Evolutionary conservation across 148 eudicot species (phyloP).

Genomic region (Cornus controversa): DNA sequence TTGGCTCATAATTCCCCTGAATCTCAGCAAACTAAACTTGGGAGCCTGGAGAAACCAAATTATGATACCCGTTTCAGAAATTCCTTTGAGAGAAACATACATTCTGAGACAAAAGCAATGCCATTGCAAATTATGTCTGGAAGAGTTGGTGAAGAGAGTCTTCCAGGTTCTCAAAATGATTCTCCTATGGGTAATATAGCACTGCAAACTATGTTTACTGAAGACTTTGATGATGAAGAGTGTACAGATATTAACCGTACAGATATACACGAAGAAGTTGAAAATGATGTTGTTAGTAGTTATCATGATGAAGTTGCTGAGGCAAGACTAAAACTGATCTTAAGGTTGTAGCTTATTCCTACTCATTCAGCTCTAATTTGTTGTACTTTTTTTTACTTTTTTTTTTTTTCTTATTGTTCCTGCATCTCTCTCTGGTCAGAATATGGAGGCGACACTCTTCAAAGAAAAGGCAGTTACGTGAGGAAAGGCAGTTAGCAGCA

Average conservation of each 20-base stretch:
- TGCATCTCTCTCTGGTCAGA: conserved; percentile 42
- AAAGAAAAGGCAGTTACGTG: conserved; percentile 61
- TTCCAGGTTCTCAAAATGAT: conserved; percentile 30
- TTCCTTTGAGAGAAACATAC: conserved; percentile 32
- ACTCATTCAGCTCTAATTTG: conserved; percentile 7
- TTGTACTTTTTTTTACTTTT: conserved; percentile 6
- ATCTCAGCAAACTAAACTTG: conserved; percentile 27
- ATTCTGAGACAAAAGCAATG: conserved; percentile 25
- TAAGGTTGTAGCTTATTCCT: conserved; percentile 50
- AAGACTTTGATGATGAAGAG: conserved; percentile 35
- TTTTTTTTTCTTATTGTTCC: conserved; percentile 16
- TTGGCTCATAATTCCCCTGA: conserved; percentile 18
- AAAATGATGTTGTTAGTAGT: conserved; percentile 25
- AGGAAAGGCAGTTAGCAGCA: conserved; percentile 72
- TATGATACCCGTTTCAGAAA: conserved; percentile 28
- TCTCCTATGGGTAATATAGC: conserved; percentile 24
- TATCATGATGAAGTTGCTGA: conserved; percentile 60
- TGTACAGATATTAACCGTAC: conserved; percentile 10
- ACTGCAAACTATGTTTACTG: conserved; percentile 23
- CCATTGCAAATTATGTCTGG: conserved; percentile 25
- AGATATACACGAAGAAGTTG: conserved; percentile 31
- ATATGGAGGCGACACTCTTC: conserved; percentile 69
- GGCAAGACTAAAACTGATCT: conserved; percentile 74
- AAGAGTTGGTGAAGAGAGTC: conserved; percentile 25
- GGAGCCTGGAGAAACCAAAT: conserved; percentile 23